Evolutionary conservation across 2,329 filamentous ascomycete species (phyloP).

Genomic region (Microdochium nivale): DNA sequence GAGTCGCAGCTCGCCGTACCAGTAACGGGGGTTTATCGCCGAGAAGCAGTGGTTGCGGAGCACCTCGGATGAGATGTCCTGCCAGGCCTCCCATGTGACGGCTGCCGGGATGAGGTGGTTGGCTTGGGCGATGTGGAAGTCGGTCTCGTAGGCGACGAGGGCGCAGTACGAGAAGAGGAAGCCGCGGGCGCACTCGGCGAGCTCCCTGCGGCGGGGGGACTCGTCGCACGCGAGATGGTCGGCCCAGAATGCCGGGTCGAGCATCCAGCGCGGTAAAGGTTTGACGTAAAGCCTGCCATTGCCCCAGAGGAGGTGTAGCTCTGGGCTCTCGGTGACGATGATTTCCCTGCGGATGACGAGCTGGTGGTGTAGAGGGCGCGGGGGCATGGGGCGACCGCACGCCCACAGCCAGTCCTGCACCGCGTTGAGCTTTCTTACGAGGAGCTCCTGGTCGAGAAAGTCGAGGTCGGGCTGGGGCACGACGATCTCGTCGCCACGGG

Average conservation of each 20-base stretch:
- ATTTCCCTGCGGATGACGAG: slow-evolving; percentile 22
- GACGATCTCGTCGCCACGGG: slow-evolving; percentile 17
- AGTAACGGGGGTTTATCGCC: slow-evolving; percentile 24
- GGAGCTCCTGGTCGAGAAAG: slow-evolving; percentile 12
- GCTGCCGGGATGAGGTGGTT: slow-evolving; percentile 22
- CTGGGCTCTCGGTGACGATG: slow-evolving; percentile 24
- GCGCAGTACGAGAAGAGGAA: slow-evolving; percentile 29
- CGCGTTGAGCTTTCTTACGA: slow-evolving; percentile 18
- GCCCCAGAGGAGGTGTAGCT: slow-evolving; percentile 30
- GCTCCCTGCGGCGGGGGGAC: slow-evolving; percentile 8
- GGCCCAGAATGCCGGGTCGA: slow-evolving; percentile 26
- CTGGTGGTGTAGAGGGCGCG: slow-evolving; percentile 28
- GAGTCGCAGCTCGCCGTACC: slow-evolving; percentile 30
- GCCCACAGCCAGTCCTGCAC: slow-evolving; percentile 21
- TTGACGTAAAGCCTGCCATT: slow-evolving; percentile 28
- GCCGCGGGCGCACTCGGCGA: slow-evolving; percentile 22
- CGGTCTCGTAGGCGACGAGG: slow-evolving; percentile 27
- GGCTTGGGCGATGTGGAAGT: slow-evolving; percentile 25
- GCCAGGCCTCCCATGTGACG: slow-evolving; percentile 28
- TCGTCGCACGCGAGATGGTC: slow-evolving; percentile 9
- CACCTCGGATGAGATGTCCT: slow-evolving; percentile 15
- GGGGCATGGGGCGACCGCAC: slow-evolving; percentile 24
- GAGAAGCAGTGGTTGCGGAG: slow-evolving; percentile 17
- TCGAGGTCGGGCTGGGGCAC: slow-evolving; percentile 3
- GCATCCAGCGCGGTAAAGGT: slow-evolving; percentile 29